These are phyloP conservation scores for Fragaria nilgerrensis DNA, from an alignment of 306 rosid species.

Conservation along the genomic window DNA sequence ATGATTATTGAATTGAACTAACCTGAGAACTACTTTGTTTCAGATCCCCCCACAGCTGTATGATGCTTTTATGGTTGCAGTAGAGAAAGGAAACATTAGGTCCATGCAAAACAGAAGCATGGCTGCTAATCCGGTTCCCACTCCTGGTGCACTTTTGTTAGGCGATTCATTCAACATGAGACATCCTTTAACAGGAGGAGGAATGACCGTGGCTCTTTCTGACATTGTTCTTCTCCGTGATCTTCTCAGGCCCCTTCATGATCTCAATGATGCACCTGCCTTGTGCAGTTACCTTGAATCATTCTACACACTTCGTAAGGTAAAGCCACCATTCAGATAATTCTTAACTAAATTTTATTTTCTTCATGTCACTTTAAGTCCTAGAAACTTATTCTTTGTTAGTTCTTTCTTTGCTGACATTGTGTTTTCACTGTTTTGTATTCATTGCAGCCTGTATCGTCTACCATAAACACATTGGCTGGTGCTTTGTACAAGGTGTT, in stretches of 20 bases:
- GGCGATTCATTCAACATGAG: slow-evolving; percentile 84
- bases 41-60: slow-evolving; percentile 68
- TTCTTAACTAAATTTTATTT: not conserved
- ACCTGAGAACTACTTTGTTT: slow-evolving; percentile 5
- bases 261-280: slow-evolving; percentile 41
- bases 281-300: slow-evolving; percentile 69
- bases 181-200: slow-evolving; percentile 92
- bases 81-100: slow-evolving; percentile 68
- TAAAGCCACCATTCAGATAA: not conserved
- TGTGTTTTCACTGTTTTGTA: not conserved
- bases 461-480: slow-evolving; percentile 61
- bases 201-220: slow-evolving; percentile 86
- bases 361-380: no score
- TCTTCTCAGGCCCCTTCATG: slow-evolving; percentile 45
- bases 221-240: slow-evolving; percentile 60
- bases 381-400: no score
- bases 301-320: slow-evolving; percentile 86
- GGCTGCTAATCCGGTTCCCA: slow-evolving; percentile 39
- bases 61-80: slow-evolving; percentile 54
- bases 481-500: slow-evolving; percentile 39
- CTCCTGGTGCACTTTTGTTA: slow-evolving; percentile 23
- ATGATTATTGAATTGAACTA: not conserved
- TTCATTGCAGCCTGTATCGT: slow-evolving; percentile 61
- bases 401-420: not conserved
- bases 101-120: slow-evolving; percentile 83